These are phyloP conservation scores for Penicillium pulvis DNA, from an alignment of 495 filamentous ascomycete species.

Conservation along the genomic window DNA sequence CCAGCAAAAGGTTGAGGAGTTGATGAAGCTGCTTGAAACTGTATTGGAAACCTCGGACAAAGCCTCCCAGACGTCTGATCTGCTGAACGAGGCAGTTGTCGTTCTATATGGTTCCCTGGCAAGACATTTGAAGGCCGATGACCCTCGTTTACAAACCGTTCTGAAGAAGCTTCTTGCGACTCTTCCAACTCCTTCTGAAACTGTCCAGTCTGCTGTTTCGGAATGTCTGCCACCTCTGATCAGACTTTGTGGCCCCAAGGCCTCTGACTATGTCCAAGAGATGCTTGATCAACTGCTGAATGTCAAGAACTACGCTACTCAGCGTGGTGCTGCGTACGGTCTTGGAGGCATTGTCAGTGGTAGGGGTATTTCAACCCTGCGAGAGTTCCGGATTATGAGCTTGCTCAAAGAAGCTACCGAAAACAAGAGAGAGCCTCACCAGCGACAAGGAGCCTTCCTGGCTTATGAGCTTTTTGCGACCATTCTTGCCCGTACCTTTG, in stretches of 20 bases:
- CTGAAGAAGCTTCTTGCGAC: constrained; percentile 81
- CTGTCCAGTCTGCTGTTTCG: constrained; percentile 93
- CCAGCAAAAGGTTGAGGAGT: constrained; percentile 75
- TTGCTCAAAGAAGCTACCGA: constrained; percentile 76
- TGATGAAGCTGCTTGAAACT: constrained; percentile 89
- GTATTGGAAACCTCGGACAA: constrained; percentile 81
- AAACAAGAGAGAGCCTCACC: constrained; percentile 87
- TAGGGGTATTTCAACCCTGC: constrained; percentile 76
- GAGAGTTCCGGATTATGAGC: constrained; percentile 83
- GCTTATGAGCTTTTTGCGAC: constrained; percentile 88
- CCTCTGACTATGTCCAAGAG: constrained; percentile 75
- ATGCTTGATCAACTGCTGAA: constrained; percentile 77
- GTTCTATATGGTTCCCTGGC: constrained; percentile 95
- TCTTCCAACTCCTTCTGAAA: constrained; percentile 92
- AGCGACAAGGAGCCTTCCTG: constrained; percentile 84
- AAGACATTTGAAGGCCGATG: constrained; percentile 79
- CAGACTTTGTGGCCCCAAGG: constrained; percentile 72
- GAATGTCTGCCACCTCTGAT: constrained; percentile 91
- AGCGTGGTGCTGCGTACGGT: constrained; percentile 92
- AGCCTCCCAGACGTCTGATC: constrained; percentile 73
- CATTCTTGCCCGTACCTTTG: constrained; percentile 83
- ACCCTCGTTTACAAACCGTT: constrained; percentile 80
- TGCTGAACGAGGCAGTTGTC: constrained; percentile 94
- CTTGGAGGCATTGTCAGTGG: constrained; percentile 88
- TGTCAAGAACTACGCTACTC: constrained; percentile 84